Percentiles rank a stretch among this genome's conserved stretches.
phyloP scores from a whole-genome alignment of 108 stramenopile genomes.

The Cylindrotheca closterium region DNA sequence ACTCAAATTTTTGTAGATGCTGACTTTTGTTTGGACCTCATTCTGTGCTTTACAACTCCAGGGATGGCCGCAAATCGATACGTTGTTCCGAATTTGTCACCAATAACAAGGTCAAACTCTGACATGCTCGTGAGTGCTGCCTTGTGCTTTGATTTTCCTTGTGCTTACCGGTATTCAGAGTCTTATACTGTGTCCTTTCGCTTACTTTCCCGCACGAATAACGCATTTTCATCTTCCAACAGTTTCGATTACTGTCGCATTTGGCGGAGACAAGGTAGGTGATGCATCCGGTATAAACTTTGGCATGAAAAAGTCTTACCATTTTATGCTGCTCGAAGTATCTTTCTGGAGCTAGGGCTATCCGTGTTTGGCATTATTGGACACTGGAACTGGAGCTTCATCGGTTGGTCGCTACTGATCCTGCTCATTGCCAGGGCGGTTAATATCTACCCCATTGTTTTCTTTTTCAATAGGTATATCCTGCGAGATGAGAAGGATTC shows the following conservation, averaged over 20 bases:
- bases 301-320: too few species aligned
- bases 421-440: constrained; percentile 68
- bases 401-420: constrained; percentile 52
- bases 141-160: too few species aligned
- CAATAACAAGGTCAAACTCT: constrained; percentile 37
- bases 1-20: too few species aligned
- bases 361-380: constrained; percentile 51
- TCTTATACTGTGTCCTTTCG: too few species aligned
- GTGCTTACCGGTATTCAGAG: too few species aligned
- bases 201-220: too few species aligned
- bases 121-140: too few species aligned
- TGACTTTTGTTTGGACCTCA: too few species aligned
- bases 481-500: constrained; percentile 12
- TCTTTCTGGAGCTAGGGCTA: constrained; percentile 87
- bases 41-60: not conserved
- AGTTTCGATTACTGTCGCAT: constrained; percentile 63
- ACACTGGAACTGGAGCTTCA: constrained; percentile 45
- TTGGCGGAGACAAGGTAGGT: constrained; percentile 50
- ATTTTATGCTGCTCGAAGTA: constrained; percentile 22
- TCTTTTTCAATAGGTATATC: constrained; percentile 48
- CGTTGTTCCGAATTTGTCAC: constrained; percentile 61
- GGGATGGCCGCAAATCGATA: constrained; percentile 62
- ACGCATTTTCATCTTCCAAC: too few species aligned
- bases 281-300: too few species aligned
- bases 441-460: constrained; percentile 69